A percentile compares a stretch with the other conserved stretches of the same genome.
Evolutionary conservation across 1,139 yeast species (phyloP).

Genomic region (Hansenula anomala): DNA sequence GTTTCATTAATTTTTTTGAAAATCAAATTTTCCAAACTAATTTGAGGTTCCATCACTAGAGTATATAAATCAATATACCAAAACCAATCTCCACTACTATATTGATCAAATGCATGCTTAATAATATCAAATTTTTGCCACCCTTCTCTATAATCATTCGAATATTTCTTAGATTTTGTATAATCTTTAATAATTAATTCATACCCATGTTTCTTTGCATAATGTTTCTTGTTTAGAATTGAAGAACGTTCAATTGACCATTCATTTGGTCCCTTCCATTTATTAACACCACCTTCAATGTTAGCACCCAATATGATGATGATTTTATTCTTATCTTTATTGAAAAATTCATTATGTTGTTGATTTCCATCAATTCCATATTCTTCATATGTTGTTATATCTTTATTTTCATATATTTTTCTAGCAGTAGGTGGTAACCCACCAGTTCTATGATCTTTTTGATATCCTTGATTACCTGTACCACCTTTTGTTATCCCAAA

Average conservation of each 20-base stretch:
- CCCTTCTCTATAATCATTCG: conserved; percentile 31
- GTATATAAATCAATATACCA: conserved; percentile 33
- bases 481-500: conserved; percentile 23
- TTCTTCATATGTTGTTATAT: conserved; percentile 8
- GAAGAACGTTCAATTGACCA: conserved; percentile 32
- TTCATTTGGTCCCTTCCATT: conserved; percentile 29
- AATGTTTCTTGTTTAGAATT: conserved; percentile 28
- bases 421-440: conserved; percentile 21
- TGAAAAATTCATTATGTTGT: conserved; percentile 5
- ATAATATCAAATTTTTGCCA: conserved; percentile 33
- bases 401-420: conserved; percentile 9
- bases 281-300: conserved; percentile 30
- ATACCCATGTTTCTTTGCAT: conserved; percentile 29
- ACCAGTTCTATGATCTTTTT: conserved; percentile 16
- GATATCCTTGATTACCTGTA: conserved; percentile 18
- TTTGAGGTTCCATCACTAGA: conserved; percentile 32
- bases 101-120: conserved; percentile 26
- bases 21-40: conserved; percentile 25
- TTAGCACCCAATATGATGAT: conserved; percentile 30
- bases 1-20: conserved; percentile 23
- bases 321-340: conserved; percentile 21
- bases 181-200: conserved; percentile 28
- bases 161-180: conserved; percentile 29
- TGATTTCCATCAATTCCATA: conserved; percentile 8
- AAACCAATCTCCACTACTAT: conserved; percentile 29